Evolutionary conservation across 352 stramenopile genomes (phyloP).

Genomic region (Peronospora destructor): DNA sequence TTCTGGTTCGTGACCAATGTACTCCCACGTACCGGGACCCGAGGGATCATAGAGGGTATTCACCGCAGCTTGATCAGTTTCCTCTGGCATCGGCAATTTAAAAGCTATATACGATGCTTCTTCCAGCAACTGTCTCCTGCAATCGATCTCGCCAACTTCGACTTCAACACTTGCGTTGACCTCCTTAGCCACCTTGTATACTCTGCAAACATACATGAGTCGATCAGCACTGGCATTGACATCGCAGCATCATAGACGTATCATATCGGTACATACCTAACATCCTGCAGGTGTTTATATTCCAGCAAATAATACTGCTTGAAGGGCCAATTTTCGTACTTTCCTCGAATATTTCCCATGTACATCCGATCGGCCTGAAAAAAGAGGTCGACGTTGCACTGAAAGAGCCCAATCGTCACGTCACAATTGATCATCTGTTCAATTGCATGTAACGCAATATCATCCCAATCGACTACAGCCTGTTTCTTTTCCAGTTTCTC

Average conservation of each 20-base stretch:
- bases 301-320: conserved; percentile 18
- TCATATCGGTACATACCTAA: conserved; percentile 11
- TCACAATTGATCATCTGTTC: conserved; percentile 24
- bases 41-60: conserved; percentile 27
- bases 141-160: conserved; percentile 5
- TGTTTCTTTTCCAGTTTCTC: conserved; percentile 12
- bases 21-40: conserved; percentile 9
- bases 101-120: conserved; percentile 27
- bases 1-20: background rate
- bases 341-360: conserved; percentile 34
- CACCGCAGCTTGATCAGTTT: conserved; percentile 12
- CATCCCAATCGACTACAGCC: conserved; percentile 19
- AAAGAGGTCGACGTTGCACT: conserved; percentile 28
- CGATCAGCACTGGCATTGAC: background rate
- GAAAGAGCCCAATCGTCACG: conserved; percentile 40
- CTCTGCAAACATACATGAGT: conserved; percentile 9
- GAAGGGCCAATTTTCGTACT: conserved; percentile 29
- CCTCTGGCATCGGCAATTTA: conserved; percentile 13
- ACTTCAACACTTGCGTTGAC: conserved; percentile 7
- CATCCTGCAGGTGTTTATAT: conserved; percentile 16
- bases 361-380: conserved; percentile 33
- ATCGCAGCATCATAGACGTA: background rate
- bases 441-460: conserved; percentile 12
- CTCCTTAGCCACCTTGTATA: conserved; percentile 12
- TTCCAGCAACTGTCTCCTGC: conserved; percentile 21